phyloP scores from a whole-genome alignment of 2,329 filamentous ascomycete genomes.

The Magnaporthales sp. region DNA sequence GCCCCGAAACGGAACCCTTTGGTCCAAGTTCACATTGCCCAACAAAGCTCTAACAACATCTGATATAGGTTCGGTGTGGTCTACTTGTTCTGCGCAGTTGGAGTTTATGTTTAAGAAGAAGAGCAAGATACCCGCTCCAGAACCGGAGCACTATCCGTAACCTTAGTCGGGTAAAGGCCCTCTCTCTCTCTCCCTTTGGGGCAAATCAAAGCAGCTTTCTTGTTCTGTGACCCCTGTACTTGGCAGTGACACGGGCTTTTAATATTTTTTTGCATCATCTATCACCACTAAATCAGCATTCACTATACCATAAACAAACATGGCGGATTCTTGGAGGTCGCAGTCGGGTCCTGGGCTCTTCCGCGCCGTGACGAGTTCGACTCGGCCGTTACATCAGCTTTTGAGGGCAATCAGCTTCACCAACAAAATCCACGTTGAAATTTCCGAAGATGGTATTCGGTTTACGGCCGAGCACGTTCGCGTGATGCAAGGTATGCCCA shows the following conservation, averaged over 20 bases:
- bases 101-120: conserved; percentile 78
- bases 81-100: conserved; percentile 98
- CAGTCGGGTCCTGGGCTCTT: conserved; percentile 44
- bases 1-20: neutral
- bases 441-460: conserved; percentile 75
- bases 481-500: conserved; percentile 72
- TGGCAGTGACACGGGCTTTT: conserved; percentile 11
- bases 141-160: neutral
- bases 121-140: conserved; percentile 27
- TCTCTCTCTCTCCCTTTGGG: neutral
- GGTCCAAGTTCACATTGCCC: conserved; percentile 2
- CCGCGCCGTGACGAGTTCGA: conserved; percentile 68
- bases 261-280: neutral
- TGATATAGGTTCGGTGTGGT: conserved; percentile 76
- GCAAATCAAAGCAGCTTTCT: neutral
- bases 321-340: neutral
- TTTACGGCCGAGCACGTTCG: conserved; percentile 84
- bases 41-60: conserved; percentile 1
- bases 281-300: neutral
- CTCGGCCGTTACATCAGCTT: conserved; percentile 62
- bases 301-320: neutral
- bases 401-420: conserved; percentile 51
- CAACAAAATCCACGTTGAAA: conserved; percentile 55
- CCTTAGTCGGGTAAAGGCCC: neutral
- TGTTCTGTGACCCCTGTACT: conserved; percentile 11